Evolutionary conservation across 306 rosid species (phyloP), one percentile per base, ranked within the genome.

Genomic region (Albizia julibrissin): DNA sequence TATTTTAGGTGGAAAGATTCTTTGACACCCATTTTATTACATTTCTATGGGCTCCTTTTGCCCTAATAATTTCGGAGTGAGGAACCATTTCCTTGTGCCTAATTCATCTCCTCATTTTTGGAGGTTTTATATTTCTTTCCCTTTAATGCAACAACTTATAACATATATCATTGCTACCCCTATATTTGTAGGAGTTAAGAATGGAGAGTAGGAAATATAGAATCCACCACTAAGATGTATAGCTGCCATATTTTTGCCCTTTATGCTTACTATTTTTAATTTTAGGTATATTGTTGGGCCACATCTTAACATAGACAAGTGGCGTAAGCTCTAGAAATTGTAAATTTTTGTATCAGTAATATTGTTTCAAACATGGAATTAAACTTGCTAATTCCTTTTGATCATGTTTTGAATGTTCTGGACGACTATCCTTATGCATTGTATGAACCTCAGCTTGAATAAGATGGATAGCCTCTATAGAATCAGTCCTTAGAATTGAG

Each of bases 151-250:
- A 73, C 79, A 31, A 33, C 77, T 49, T 43, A 34, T 34, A 34
- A 0, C 7, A 34, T 34, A 34, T 34, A 5, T 34, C 39, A 34
- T 58, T 37, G 43, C 52, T 81, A 43, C 79, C 69, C 69, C 24
- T 87, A 82, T 74, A 52, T 69, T 75, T 22, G 0, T 52, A 81
- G 77, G 72, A 79, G 18, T 81, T 85, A 58, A 74, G 27, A 74
- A 37, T 19, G 34, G 74, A 72, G 75, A 72, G 69, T 78, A 73
- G 54, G 72, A 82, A 85, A 82, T 84, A 71, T 82, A 85, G 86
- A 58, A 85, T 84, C 68, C 29, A 1, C 61, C 79, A 31, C 49
- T 39, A 58, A 66, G 76, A 75, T 82, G 83, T 82, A 58, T 72
- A 85, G 83, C 85, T 67, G 83, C 77, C 83, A 79, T 82, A 21